phyloP scores from a whole-genome alignment of 305 asterid species.

The Fraxinus paxiana region DNA sequence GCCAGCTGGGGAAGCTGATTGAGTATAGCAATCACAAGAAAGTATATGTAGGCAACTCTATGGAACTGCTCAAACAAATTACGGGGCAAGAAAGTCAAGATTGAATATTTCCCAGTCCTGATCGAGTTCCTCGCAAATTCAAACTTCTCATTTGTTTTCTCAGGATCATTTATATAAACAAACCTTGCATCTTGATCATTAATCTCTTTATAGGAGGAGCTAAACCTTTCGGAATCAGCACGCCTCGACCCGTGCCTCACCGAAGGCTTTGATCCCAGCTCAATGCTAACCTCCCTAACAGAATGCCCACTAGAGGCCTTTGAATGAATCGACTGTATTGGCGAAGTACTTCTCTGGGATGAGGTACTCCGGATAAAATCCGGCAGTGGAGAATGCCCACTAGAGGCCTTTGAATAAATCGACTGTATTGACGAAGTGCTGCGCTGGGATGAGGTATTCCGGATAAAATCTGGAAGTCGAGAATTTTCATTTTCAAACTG shows the following conservation, averaged over 20 bases:
- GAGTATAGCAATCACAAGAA: constrained; percentile 86
- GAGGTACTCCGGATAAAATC: constrained; percentile 46
- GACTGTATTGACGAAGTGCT: constrained; percentile 52
- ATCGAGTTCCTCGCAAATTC: constrained; percentile 71
- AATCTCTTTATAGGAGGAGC: constrained; percentile 73
- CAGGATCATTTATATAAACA: constrained; percentile 66
- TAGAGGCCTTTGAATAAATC: constrained; percentile 48
- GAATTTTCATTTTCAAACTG: constrained; percentile 41
- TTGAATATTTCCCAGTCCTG: constrained; percentile 67
- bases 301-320: constrained; percentile 58
- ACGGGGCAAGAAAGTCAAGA: constrained; percentile 83
- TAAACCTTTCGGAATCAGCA: constrained; percentile 62
- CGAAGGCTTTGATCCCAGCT: constrained; percentile 39
- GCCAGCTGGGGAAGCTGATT: constrained; percentile 97
- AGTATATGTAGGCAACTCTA: constrained; percentile 88
- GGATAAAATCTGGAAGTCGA: constrained; percentile 33
- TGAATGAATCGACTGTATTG: constrained; percentile 44
- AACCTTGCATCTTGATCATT: constrained; percentile 85
- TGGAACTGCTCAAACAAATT: constrained; percentile 95
- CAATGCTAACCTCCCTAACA: constrained; percentile 63
- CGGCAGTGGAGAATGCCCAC: constrained; percentile 40
- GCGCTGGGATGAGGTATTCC: constrained; percentile 45
- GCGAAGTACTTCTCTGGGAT: constrained; percentile 49
- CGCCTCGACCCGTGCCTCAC: constrained; percentile 68
- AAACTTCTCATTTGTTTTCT: constrained; percentile 59